Conservation (phyloP, 495 filamentous ascomycete genomes). For the Podospora conica region DNA sequence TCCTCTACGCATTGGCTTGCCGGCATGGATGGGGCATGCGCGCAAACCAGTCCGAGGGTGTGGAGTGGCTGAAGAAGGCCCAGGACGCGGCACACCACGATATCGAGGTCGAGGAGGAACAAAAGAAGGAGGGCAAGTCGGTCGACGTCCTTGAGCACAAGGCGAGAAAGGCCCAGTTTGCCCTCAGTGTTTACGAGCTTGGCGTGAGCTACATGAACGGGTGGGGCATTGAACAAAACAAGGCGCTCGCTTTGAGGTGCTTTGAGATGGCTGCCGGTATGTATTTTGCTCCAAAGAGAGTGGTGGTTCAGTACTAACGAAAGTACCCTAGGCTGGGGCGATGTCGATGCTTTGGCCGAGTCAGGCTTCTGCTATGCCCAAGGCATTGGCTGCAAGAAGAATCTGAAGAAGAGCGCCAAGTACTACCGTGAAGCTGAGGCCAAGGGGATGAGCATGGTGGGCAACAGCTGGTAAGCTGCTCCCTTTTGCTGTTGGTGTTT, state of each 20-base stretch:
- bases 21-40: constrained; percentile 99
- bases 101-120: constrained; percentile 70
- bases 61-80: constrained; percentile 82
- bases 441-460: constrained; percentile 94
- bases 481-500: not conserved
- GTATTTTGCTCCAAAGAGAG: constrained; percentile 21
- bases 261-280: constrained; percentile 90
- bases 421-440: constrained; percentile 86
- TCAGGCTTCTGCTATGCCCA: constrained; percentile 84
- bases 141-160: constrained; percentile 64
- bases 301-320: constrained; percentile 13
- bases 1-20: constrained; percentile 90
- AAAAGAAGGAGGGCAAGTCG: constrained; percentile 54
- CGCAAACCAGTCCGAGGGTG: constrained; percentile 78
- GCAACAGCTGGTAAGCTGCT: constrained; percentile 86
- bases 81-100: constrained; percentile 79
- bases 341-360: constrained; percentile 85
- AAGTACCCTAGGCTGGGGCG: constrained; percentile 73
- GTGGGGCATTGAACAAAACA: constrained; percentile 94
- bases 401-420: constrained; percentile 87
- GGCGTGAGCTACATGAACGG: constrained; percentile 97
- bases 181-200: constrained; percentile 89
- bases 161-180: constrained; percentile 82
- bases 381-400: constrained; percentile 84
- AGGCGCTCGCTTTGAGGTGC: constrained; percentile 76